Evolutionary conservation across 306 rosid genomes (phyloP).

Genomic region (Citrullus amarus): DNA sequence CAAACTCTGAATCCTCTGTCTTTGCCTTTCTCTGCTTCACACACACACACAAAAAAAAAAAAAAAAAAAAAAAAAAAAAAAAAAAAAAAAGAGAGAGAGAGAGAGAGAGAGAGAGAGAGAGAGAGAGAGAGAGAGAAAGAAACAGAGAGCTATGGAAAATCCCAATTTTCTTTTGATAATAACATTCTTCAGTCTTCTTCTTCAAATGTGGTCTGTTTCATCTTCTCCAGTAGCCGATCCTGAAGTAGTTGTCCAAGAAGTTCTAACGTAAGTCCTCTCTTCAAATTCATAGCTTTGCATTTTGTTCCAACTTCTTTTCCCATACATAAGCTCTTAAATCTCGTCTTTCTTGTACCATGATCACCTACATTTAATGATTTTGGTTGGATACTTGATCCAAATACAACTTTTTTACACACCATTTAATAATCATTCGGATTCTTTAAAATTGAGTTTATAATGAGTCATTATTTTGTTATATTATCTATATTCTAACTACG

Average conservation of each 20-base stretch:
- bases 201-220: constrained; percentile 25
- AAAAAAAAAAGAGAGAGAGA: no score
- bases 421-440: no score
- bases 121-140: background rate
- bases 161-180: constrained; percentile 22
- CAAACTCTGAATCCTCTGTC: constrained; percentile 3
- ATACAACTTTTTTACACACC: no score
- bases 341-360: no score
- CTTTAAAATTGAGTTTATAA: no score
- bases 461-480: no score
- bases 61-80: background rate
- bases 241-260: constrained; percentile 46
- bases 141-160: constrained; percentile 35
- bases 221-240: constrained; percentile 59
- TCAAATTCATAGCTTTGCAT: background rate
- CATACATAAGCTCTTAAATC: no score
- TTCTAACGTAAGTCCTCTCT: constrained; percentile 35
- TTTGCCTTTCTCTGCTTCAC: constrained; percentile 13
- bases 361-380: no score
- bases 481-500: no score
- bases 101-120: no score
- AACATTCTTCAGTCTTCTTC: constrained; percentile 16
- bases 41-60: background rate
- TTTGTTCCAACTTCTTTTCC: background rate
- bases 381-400: no score